phyloP scores from a whole-genome alignment of 2,329 filamentous ascomycete species.

The Tolypocladium guangdongense region DNA sequence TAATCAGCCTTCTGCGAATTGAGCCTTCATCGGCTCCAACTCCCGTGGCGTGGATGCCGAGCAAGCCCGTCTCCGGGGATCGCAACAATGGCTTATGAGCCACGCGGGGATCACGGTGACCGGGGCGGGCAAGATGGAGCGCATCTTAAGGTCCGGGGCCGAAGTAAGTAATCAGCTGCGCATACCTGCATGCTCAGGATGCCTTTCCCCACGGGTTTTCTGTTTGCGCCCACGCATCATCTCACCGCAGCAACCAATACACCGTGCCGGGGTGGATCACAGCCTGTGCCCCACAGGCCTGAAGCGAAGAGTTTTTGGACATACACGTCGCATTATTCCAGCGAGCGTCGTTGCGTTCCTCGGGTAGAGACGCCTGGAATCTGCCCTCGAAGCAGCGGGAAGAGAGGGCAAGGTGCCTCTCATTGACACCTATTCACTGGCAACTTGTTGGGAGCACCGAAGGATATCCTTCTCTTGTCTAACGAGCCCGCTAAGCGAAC shows the following conservation, averaged over 20 bases:
- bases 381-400: not conserved
- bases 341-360: not conserved
- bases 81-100: slow-evolving; percentile 40
- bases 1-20: not conserved
- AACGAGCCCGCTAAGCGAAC: not conserved
- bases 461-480: not conserved
- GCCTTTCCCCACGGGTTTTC: not conserved
- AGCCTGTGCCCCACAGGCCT: not conserved
- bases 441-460: not conserved
- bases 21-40: not conserved
- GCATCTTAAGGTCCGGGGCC: slow-evolving; percentile 38
- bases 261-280: not conserved
- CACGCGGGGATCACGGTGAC: slow-evolving; percentile 37
- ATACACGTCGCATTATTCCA: not conserved
- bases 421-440: not conserved
- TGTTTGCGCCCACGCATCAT: not conserved
- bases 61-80: not conserved
- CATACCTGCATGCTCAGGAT: not conserved
- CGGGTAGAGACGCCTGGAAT: not conserved
- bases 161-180: slow-evolving; percentile 30
- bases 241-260: not conserved
- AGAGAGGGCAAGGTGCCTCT: not conserved
- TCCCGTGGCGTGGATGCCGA: slow-evolving; percentile 11
- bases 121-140: slow-evolving; percentile 30
- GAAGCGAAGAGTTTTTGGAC: not conserved